Evolutionary conservation across 306 rosid genomes (phyloP), one percentile per base, ranked within the genome.

Genomic region (Acacia melanoxylon): DNA sequence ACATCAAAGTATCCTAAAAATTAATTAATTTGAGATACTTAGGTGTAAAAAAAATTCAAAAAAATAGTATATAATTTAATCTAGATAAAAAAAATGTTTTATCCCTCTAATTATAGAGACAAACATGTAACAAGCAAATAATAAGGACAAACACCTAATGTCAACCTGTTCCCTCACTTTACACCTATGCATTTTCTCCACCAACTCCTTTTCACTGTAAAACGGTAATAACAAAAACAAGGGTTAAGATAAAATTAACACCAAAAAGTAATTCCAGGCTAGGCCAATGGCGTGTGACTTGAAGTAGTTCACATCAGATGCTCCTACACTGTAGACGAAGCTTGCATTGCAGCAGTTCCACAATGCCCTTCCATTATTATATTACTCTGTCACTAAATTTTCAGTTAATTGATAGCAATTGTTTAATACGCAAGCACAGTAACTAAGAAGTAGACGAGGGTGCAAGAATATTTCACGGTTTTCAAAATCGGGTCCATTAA

Each of bases 291-390:
- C 83, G 83, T 83, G 87, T 83, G 86, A 85, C 76, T 81, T 69
- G 76, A 62, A 12, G 80, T 67, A 63, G 74, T 45, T 85, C 88
- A 87, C 81, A n/a, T n/a, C n/a, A n/a, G n/a, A 80, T 77, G 83
- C 74, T 82, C 81, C 74, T 87, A 79, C 83, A 74, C 58, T 79
- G 63, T 76, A 72, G 80, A 10, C 2, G 17, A 0, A 61, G 67
- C 67, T 24, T 4, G 1, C 31, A 10, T 0, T 12, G 35, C 31
- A 25, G 35, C 33, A 10, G 16, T 59, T 22, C 16, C 14, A 24
- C 33, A 10, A 24, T 24, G 13, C 67, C 68, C 19, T 13, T n/a
- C 48, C 68, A 78, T 84, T 84, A 84, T 81, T 59, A 22, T 10
- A 11, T 24, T 8, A n/a, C 63, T 2, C 80, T 72, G 70, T 70